Evolutionary conservation across 805 yeast species (phyloP).

Genomic region (Candida multigemmis): DNA sequence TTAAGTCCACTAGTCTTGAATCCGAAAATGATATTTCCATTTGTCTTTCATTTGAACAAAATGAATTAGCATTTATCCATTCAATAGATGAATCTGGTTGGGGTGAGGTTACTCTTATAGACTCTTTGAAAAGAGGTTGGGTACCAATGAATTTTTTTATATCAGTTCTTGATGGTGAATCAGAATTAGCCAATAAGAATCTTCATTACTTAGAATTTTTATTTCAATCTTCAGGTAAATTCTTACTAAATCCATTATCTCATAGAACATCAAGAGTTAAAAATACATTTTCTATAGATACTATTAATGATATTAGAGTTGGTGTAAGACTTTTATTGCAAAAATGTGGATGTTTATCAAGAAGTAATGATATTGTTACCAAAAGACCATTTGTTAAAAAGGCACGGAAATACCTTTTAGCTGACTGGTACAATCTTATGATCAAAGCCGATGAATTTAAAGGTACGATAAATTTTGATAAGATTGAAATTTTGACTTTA

Average conservation of each 20-base stretch:
- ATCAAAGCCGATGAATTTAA: constrained; percentile 68
- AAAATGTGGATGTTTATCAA: constrained; percentile 64
- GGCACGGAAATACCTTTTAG: constrained; percentile 57
- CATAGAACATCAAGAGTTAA: constrained; percentile 27
- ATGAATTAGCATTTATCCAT: constrained; percentile 70
- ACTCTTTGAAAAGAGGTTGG: constrained; percentile 66
- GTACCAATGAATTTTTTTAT: constrained; percentile 77
- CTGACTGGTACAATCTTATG: constrained; percentile 77
- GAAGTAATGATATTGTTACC: constrained; percentile 63
- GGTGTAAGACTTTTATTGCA: constrained; percentile 61
- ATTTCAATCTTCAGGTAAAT: constrained; percentile 56
- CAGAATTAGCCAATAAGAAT: constrained; percentile 16
- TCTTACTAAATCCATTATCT: constrained; percentile 55
- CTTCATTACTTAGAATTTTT: constrained; percentile 46
- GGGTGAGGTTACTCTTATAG: constrained; percentile 75
- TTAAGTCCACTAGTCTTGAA: constrained; percentile 50
- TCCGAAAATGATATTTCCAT: constrained; percentile 60
- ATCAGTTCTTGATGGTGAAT: constrained; percentile 25
- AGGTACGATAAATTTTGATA: constrained; percentile 48
- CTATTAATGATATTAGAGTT: constrained; percentile 59
- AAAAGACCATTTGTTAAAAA: constrained; percentile 52
- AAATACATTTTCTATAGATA: constrained; percentile 46
- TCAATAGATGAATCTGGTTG: constrained; percentile 76
- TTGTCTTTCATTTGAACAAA: constrained; percentile 61
- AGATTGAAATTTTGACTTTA: constrained; percentile 53